phyloP scores from a whole-genome alignment of 345 rosid genomes.

The Excoecaria cochinchinensis region DNA sequence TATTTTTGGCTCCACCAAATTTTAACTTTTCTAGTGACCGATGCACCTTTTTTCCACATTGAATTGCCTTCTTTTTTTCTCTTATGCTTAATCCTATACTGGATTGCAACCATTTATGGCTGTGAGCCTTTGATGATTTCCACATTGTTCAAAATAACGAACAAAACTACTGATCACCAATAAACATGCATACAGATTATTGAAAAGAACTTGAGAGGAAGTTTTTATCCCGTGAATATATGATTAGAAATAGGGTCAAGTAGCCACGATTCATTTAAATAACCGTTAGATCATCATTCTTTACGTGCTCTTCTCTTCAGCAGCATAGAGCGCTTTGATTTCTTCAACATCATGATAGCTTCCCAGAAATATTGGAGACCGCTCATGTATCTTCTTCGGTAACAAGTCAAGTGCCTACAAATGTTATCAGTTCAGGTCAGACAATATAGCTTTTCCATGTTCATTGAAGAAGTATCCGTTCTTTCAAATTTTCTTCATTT shows the following conservation, averaged over 20 bases:
- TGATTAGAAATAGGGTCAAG: constrained; percentile 6
- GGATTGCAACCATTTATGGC: too few relatives aligned
- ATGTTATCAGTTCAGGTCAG: constrained; percentile 4
- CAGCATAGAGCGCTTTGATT: constrained; percentile 79
- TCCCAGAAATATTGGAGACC: constrained; percentile 92
- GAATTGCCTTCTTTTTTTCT: too few relatives aligned
- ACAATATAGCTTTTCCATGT: background rate
- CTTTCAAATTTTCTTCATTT: background rate
- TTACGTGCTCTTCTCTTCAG: constrained; percentile 43
- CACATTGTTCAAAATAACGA: too few relatives aligned
- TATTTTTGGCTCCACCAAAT: too few relatives aligned
- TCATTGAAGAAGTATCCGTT: background rate
- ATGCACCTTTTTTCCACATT: too few relatives aligned
- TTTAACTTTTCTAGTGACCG: too few relatives aligned
- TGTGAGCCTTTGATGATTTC: too few relatives aligned
- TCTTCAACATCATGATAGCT: constrained; percentile 94
- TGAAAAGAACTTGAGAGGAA: background rate
- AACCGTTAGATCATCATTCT: constrained; percentile 1
- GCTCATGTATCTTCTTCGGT: constrained; percentile 75
- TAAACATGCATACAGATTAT: too few relatives aligned
- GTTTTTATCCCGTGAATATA: background rate
- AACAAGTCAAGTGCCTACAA: constrained; percentile 82
- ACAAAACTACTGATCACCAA: too few relatives aligned
- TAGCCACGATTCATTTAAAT: constrained; percentile 9
- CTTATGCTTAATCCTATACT: too few relatives aligned